These are phyloP conservation scores for Fusarium temperatum DNA, from an alignment of 2,329 filamentous ascomycete species.

Conservation along the genomic window DNA sequence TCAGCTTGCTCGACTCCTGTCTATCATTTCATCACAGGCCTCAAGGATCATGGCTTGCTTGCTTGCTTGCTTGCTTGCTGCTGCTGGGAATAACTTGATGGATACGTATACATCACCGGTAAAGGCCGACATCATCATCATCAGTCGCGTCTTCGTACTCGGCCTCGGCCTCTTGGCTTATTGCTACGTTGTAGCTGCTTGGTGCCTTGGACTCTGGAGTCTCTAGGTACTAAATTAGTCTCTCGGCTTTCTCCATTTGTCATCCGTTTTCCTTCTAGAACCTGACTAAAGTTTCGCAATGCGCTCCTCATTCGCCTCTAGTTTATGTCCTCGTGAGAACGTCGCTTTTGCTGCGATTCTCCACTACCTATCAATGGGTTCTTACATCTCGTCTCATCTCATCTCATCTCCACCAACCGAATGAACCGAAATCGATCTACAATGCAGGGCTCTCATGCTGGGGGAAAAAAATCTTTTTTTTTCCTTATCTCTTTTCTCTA, in stretches of 20 bases:
- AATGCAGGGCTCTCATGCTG: slow-evolving; percentile 15
- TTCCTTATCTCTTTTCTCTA: neutral
- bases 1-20: slow-evolving; percentile 34
- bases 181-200: neutral
- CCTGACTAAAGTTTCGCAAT: slow-evolving; percentile 20
- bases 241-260: slow-evolving; percentile 23
- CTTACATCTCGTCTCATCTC: neutral
- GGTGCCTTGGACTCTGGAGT: neutral
- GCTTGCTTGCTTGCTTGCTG: neutral
- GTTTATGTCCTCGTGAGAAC: slow-evolving; percentile 17
- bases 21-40: slow-evolving; percentile 36
- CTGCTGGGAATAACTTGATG: neutral
- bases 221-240: neutral
- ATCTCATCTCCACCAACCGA: slow-evolving; percentile 20
- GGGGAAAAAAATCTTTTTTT: neutral
- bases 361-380: neutral
- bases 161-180: slow-evolving; percentile 2
- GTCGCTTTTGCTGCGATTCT: neutral
- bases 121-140: slow-evolving; percentile 9
- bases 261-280: slow-evolving; percentile 38
- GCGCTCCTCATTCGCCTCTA: slow-evolving; percentile 26
- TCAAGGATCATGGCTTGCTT: slow-evolving; percentile 1
- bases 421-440: slow-evolving; percentile 23
- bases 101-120: slow-evolving; percentile 2
- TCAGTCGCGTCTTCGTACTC: slow-evolving; percentile 15